Evolutionary conservation across 257 asterid genomes (phyloP).

Genomic region (Salvia rosmarinus): DNA sequence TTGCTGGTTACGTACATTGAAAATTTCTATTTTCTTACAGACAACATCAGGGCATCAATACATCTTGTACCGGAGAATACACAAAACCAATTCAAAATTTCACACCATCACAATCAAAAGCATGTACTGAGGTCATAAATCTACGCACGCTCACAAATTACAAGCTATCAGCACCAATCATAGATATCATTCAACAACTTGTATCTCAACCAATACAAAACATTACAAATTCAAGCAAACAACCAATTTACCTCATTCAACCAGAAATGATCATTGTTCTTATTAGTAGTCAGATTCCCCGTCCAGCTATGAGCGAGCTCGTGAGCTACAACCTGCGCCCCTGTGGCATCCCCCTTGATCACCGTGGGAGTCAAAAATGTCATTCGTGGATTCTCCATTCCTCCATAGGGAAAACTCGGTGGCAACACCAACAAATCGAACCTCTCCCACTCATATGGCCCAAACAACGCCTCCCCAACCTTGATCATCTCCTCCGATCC

Average conservation of each 20-base stretch:
- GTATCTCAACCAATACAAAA: background rate
- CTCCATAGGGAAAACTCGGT: constrained; percentile 93
- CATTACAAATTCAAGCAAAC: background rate
- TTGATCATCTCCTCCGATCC: constrained; percentile 89
- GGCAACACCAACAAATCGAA: constrained; percentile 97
- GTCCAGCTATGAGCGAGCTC: constrained; percentile 99
- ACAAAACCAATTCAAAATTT: background rate
- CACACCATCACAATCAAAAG: background rate
- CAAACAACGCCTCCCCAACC: constrained; percentile 88
- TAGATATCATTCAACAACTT: background rate
- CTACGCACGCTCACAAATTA: background rate
- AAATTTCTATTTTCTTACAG: constrained; percentile 2
- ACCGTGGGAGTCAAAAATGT: constrained; percentile 90
- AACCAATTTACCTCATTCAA: constrained; percentile 79
- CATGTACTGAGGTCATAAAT: background rate
- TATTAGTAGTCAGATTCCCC: constrained; percentile 95
- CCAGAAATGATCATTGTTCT: constrained; percentile 95
- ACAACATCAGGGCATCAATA: background rate
- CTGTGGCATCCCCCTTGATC: constrained; percentile 84
- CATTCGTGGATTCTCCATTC: constrained; percentile 99
- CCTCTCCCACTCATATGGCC: constrained; percentile 95
- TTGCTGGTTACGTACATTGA: background rate
- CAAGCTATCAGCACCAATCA: background rate
- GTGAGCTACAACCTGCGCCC: constrained; percentile 95
- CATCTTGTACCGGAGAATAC: constrained; percentile 1